Evolutionary conservation across 306 rosid genomes (phyloP), one percentile per base, ranked within the genome.

Genomic region (Inga laurina): DNA sequence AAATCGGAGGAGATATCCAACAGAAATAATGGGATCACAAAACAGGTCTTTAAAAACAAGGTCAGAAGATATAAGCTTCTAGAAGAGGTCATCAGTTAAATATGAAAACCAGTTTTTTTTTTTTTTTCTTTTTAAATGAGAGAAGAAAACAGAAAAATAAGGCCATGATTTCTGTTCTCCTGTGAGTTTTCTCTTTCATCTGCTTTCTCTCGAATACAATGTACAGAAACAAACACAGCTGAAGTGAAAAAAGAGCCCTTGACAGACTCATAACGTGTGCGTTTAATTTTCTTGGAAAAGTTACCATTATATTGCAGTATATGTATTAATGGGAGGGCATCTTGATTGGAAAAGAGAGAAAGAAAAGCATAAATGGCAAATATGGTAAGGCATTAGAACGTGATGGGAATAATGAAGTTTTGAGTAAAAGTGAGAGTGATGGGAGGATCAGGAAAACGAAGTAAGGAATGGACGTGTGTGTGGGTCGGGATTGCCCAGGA

Each of bases 51-150:
- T 41, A 90, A 93, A 90, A 92, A 90, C 72, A 96, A 91, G 92
- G 98, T 91, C 7, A 92, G 99, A 82, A 94, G 98, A 92, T 96
- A 96, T 80, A 96, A 93, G 89, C 98, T 94, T 85, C 81, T 96
- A 77, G 99, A 96, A 59, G 99, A 96, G 89, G 99, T 96, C 85
- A 92, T 98, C 10, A 91, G 97, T 85, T 94, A 83, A 66, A 65
- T 12, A 13, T 14, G 1, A 13, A 27, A 4, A 27, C 18, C 14
- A 62, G 30, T 21, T 21, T 22, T n/a, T n/a, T 4, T 18, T 16
- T 49, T 14, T 49, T 14, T 49, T 14, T 12, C 30, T 49, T 49
- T 2, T 11, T 16, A 14, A 14, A 52, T 52, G 14, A 59, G 66
- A 59, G 66, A 22, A 10, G 34, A 24, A 22, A 0, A 59, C 66